Conservation (phyloP, 1,139 yeast species). For the Yamadazyma songkhlaensis region DNA sequence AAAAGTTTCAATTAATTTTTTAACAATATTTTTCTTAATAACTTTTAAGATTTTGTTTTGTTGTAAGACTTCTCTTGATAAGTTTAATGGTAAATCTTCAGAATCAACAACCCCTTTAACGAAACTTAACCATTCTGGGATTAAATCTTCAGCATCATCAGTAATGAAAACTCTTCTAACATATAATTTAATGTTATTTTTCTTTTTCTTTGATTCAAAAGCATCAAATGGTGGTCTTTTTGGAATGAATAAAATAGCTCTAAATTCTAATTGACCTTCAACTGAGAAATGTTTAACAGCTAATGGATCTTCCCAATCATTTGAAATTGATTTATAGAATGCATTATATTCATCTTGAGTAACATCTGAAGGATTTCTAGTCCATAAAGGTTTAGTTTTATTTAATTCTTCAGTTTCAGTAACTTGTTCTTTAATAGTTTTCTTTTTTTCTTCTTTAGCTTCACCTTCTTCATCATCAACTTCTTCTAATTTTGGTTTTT, state of each 20-base stretch:
- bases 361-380: constrained; percentile 97
- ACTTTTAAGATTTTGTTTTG: constrained; percentile 99
- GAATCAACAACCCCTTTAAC: constrained; percentile 99
- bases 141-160: constrained; percentile 98
- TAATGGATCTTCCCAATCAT: constrained; percentile 99
- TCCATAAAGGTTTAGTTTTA: constrained; percentile 99
- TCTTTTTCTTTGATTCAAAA: constrained; percentile 98
- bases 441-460: constrained; percentile 67
- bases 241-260: constrained; percentile 96
- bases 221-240: constrained; percentile 99
- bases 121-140: constrained; percentile 98
- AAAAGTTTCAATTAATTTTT: constrained; percentile 98
- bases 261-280: constrained; percentile 99
- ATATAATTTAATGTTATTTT: constrained; percentile 96
- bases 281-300: constrained; percentile 99
- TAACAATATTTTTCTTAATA: constrained; percentile 97
- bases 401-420: constrained; percentile 95
- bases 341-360: constrained; percentile 99
- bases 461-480: constrained; percentile 58
- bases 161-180: constrained; percentile 99
- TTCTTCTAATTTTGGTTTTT: constrained; percentile 66
- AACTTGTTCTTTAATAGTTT: constrained; percentile 81
- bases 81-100: constrained; percentile 99
- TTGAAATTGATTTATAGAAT: constrained; percentile 98
- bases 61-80: constrained; percentile 99